These are phyloP conservation scores for Knufia petricola DNA, from an alignment of 2,329 filamentous ascomycete species.

Conservation along the genomic window DNA sequence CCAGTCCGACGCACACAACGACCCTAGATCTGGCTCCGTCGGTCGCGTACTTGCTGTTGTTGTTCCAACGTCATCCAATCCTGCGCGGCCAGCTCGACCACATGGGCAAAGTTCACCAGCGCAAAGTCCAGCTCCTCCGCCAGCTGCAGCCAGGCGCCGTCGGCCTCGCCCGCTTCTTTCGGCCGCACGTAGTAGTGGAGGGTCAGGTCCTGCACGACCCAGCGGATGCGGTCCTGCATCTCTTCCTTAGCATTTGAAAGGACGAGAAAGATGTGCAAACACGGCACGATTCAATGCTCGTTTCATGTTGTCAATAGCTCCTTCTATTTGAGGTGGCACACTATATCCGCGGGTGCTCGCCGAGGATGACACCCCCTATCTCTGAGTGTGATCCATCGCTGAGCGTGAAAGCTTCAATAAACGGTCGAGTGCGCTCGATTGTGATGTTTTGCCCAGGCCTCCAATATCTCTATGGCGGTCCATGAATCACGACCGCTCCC, in stretches of 20 bases:
- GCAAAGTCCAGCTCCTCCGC: neutral
- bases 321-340: too few relatives aligned
- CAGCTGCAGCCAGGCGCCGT: neutral
- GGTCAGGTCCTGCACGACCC: conserved; percentile 1
- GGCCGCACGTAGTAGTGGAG: conserved; percentile 6
- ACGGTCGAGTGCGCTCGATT: too few relatives aligned
- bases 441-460: too few relatives aligned
- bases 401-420: too few relatives aligned
- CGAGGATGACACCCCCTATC: too few relatives aligned
- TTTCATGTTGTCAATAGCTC: too few relatives aligned
- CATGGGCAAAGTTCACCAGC: neutral
- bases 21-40: neutral
- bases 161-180: neutral
- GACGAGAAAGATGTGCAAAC: neutral
- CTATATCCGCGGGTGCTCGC: too few relatives aligned
- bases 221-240: neutral
- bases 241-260: neutral
- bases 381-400: too few relatives aligned
- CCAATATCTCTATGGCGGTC: too few relatives aligned
- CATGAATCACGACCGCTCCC: too few relatives aligned
- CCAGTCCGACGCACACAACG: neutral
- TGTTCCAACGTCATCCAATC: neutral
- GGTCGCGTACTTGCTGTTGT: conserved; percentile 1
- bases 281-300: too few relatives aligned
- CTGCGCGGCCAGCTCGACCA: conserved; percentile 1